A percentile compares a stretch with the other conserved stretches of the same genome.
phyloP scores from a whole-genome alignment of 2,329 filamentous ascomycete species.

The Diaporthe citriasiana region DNA sequence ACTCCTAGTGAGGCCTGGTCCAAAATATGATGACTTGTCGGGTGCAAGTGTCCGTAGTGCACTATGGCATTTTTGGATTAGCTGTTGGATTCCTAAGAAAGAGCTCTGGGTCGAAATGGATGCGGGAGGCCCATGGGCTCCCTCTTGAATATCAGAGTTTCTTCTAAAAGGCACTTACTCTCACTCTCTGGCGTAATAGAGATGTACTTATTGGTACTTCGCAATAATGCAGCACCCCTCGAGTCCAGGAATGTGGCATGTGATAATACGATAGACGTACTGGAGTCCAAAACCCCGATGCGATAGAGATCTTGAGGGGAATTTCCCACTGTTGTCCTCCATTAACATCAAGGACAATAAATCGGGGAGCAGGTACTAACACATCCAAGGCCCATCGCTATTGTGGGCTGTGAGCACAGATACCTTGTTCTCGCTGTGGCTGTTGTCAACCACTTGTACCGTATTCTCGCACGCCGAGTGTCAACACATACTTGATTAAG shows the following conservation, averaged over 20 bases:
- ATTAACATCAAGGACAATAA: not conserved
- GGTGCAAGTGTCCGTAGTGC: constrained; percentile 68
- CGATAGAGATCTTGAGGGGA: constrained; percentile 2
- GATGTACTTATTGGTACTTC: constrained; percentile 64
- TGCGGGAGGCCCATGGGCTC: not conserved
- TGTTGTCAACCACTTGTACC: not conserved
- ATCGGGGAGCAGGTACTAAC: not conserved
- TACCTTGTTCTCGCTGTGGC: not conserved
- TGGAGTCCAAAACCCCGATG: constrained; percentile 56
- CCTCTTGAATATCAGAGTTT: not conserved
- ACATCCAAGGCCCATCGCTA: not conserved
- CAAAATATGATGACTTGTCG: constrained; percentile 56
- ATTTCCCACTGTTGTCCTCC: not conserved
- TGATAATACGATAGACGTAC: constrained; percentile 65
- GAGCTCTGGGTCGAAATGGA: not conserved
- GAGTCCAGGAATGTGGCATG: constrained; percentile 63
- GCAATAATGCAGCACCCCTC: constrained; percentile 57
- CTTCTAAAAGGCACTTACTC: constrained; percentile 42
- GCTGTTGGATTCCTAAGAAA: not conserved
- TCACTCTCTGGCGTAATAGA: constrained; percentile 72
- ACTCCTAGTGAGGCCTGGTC: constrained; percentile 68
- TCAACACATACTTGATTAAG: not conserved
- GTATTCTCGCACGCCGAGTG: not conserved
- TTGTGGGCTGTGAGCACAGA: not conserved
- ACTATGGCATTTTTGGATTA: constrained; percentile 44